Evolutionary conservation across 2,329 filamentous ascomycete genomes (phyloP).

Genomic region (Alternaria incomplexa): DNA sequence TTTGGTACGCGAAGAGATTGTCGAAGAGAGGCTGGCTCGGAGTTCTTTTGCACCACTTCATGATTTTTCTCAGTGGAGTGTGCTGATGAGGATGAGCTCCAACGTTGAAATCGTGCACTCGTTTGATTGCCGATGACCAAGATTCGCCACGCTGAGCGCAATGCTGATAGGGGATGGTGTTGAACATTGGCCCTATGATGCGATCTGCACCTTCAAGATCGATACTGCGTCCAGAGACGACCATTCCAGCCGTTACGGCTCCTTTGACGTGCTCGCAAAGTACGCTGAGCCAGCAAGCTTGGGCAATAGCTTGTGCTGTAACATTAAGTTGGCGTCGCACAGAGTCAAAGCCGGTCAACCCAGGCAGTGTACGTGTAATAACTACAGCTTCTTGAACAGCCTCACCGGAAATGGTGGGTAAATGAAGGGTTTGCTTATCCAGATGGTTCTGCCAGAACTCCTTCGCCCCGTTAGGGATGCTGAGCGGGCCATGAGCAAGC

Average conservation of each 20-base stretch:
- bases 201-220: constrained; percentile 69
- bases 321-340: constrained; percentile 68
- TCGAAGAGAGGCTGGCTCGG: constrained; percentile 68
- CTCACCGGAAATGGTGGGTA: constrained; percentile 35
- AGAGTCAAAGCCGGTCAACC: constrained; percentile 55
- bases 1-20: constrained; percentile 81
- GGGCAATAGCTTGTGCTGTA: constrained; percentile 78
- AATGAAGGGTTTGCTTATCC: constrained; percentile 34
- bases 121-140: constrained; percentile 66
- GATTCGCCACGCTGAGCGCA: constrained; percentile 53
- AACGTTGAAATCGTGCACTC: constrained; percentile 75
- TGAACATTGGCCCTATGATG: constrained; percentile 85
- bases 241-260: constrained; percentile 69
- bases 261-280: constrained; percentile 60
- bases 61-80: constrained; percentile 77
- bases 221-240: constrained; percentile 79
- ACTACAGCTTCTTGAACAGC: constrained; percentile 25
- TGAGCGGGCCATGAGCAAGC: constrained; percentile 72
- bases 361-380: constrained; percentile 43
- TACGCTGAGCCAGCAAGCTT: constrained; percentile 74
- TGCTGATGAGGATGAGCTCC: constrained; percentile 75
- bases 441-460: constrained; percentile 73
- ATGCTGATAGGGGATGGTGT: constrained; percentile 78
- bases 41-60: constrained; percentile 73
- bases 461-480: constrained; percentile 54